These are phyloP conservation scores for Sphagnurus paluster DNA, from an alignment of 1,284 basidiomycete genomes.

Conservation along the genomic window DNA sequence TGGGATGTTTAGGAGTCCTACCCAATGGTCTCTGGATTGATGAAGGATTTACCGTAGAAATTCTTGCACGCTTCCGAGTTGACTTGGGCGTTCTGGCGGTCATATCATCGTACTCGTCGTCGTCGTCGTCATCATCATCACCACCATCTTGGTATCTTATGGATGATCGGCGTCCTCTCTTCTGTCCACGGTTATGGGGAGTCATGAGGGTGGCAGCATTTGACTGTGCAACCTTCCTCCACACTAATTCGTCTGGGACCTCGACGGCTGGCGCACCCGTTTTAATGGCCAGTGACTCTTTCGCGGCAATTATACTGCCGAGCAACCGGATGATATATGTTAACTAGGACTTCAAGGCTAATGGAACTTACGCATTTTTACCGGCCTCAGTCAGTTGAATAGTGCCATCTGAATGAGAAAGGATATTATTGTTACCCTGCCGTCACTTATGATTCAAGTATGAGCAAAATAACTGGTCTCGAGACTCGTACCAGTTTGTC, in stretches of 20 bases:
- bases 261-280: slow-evolving; percentile 20
- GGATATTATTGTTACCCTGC: slow-evolving; percentile 28
- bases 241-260: slow-evolving; percentile 35
- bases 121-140: slow-evolving; percentile 8
- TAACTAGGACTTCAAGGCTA: neutral
- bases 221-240: slow-evolving; percentile 32
- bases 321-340: neutral
- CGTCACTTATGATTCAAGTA: slow-evolving; percentile 40
- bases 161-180: slow-evolving; percentile 15
- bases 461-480: neutral
- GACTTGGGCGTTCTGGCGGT: neutral
- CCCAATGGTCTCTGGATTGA: slow-evolving; percentile 24
- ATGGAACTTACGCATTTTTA: slow-evolving; percentile 42
- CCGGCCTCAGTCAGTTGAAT: slow-evolving; percentile 43
- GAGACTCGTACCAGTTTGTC: slow-evolving; percentile 40
- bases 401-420: slow-evolving; percentile 31
- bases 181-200: slow-evolving; percentile 6
- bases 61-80: slow-evolving; percentile 26
- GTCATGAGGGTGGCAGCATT: neutral
- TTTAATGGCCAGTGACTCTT: slow-evolving; percentile 31
- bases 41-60: slow-evolving; percentile 13
- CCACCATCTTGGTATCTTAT: neutral
- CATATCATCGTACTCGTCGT: neutral
- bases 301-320: slow-evolving; percentile 33
- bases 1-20: slow-evolving; percentile 43